Conservation (phyloP, 2,329 filamentous ascomycete genomes). For the Stromatinia cepivora region DNA sequence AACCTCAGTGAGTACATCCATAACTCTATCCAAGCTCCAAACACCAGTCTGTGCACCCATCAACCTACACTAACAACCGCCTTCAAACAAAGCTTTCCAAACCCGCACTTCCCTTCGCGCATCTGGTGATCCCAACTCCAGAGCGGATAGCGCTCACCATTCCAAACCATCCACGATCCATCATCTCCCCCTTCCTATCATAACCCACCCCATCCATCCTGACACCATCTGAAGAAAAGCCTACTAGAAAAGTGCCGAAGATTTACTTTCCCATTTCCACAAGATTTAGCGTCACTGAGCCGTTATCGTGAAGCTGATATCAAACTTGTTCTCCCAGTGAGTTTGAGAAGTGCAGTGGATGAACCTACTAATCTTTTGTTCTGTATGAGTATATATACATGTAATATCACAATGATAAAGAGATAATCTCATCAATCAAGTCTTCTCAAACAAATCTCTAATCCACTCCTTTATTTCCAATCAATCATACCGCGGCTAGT, state of each 20-base stretch:
- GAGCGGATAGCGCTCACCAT: background rate
- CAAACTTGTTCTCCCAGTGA: background rate
- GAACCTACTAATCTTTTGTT: background rate
- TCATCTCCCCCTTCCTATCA: background rate
- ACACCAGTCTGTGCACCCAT: background rate
- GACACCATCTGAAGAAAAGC: background rate
- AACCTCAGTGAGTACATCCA: background rate
- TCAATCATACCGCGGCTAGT: background rate
- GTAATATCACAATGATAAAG: background rate
- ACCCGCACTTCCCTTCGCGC: background rate
- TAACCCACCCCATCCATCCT: background rate
- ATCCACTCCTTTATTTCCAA: background rate
- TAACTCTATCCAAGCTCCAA: background rate
- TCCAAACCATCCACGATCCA: constrained; percentile 7
- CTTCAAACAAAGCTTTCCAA: background rate
- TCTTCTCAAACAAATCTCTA: background rate
- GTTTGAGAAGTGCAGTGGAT: background rate
- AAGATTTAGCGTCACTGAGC: background rate
- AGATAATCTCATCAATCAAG: background rate
- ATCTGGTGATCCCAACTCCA: background rate
- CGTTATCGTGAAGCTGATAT: background rate
- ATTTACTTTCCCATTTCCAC: background rate
- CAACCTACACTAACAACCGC: too few species aligned
- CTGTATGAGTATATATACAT: background rate
- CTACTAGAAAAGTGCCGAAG: too few species aligned